Conservation (phyloP, 306 rosid genomes). For the Ochetophila trinervis region DNA sequence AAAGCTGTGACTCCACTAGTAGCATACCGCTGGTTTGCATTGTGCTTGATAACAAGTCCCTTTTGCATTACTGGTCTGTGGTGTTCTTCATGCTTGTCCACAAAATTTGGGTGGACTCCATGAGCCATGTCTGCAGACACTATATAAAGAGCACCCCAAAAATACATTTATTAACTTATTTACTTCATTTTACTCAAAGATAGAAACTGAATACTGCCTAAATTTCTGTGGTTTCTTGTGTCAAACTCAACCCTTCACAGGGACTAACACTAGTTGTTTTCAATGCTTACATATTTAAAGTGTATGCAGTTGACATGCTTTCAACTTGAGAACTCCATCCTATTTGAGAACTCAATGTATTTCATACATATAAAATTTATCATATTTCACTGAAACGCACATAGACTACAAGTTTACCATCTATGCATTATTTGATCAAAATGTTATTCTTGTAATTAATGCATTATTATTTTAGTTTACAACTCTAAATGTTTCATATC, state of each 20-base stretch:
- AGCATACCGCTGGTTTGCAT: conserved; percentile 96
- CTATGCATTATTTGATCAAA: background rate
- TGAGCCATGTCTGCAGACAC: conserved; percentile 99
- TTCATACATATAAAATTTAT: background rate
- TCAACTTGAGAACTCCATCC: background rate
- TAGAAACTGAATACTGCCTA: background rate
- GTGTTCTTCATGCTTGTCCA: conserved; percentile 89
- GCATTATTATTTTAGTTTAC: too few relatives aligned
- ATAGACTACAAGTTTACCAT: background rate
- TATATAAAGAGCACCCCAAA: conserved; percentile 32
- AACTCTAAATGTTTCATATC: too few relatives aligned
- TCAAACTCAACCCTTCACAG: background rate
- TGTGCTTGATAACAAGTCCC: conserved; percentile 89
- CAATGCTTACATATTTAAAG: background rate
- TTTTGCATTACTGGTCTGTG: conserved; percentile 89
- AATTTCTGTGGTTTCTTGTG: background rate
- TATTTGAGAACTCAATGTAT: background rate
- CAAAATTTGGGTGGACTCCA: conserved; percentile 92
- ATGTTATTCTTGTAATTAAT: too few relatives aligned
- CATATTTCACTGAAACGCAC: background rate
- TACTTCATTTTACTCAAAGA: conserved; percentile 10
- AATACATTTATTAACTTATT: conserved; percentile 29
- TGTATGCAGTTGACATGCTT: background rate
- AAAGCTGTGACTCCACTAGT: conserved; percentile 88
- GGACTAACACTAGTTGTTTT: background rate